Base-by-base conservation (phyloP, 306 rosid species). In the Vigna radiata region DNA sequence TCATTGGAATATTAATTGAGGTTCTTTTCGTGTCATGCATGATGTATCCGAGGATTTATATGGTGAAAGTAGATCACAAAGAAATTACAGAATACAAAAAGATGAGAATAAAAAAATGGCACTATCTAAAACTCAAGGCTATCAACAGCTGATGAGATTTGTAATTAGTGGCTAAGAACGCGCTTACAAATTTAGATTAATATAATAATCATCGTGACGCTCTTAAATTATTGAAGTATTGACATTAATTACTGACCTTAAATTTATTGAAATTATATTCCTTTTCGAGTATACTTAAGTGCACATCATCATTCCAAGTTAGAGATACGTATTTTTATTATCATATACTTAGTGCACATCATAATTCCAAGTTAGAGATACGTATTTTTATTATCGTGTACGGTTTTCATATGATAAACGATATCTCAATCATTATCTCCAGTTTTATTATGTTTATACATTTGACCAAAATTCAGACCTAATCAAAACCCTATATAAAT, bases 161-260 rank as follows among this genome's bases (percentile, higher is more conserved):
- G 18, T 62, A 61, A 50, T 37, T 61, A 48, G 83, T 39, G 72
- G 69, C 77, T 62, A 71, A 39, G 33, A 60, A 78, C 9, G 54
- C 43, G 11, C 17, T 56, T 15, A 23, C 7, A 10, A 37, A 41
- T 39, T 39, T 39, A 15, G 7, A 72, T 55, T 21, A 58, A 4
- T 25, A 58, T 23, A 56, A 56, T 56, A 56, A 58, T 58, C 36
- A 56, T 58, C 31, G 10, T 55, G 12, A 70, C 53, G 39, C 66
- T 25, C 39, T 79, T 60, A 23, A 8, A 64, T 69, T 49, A 21
- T 41, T 39, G 19, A 8, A 59, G 2, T 23, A 12, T 36, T 37
- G 9, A n/a, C 33, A 13, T 60, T 17, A 2, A 18, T 7, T 43
- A 21, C 15, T 68, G 56, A 46, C 56, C 56, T 68, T 68, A 68